These are phyloP conservation scores for Pyracantha coccinea DNA, from an alignment of 331 rosid genomes.

Conservation along the genomic window DNA sequence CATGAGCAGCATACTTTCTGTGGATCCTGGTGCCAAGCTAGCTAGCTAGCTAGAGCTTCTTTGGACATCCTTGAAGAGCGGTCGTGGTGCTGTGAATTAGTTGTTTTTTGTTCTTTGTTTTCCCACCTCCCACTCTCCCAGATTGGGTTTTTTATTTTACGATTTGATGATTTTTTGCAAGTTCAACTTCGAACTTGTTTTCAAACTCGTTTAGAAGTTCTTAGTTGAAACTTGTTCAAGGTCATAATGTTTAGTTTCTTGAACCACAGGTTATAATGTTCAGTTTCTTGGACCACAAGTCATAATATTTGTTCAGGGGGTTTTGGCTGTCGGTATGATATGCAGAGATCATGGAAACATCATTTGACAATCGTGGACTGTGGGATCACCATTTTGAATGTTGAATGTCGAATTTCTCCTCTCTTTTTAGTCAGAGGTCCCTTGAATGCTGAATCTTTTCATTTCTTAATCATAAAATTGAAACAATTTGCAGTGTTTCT, in stretches of 20 bases:
- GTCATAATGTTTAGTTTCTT: not conserved
- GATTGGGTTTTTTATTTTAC: too few relatives aligned
- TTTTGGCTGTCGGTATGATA: not conserved
- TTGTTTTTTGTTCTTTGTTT: too few relatives aligned
- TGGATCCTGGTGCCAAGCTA: not conserved
- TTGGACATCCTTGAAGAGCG: not conserved
- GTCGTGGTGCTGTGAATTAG: not conserved
- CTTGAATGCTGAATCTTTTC: not conserved
- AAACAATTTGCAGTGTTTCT: too few relatives aligned
- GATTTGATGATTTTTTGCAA: not conserved
- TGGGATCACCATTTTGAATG: not conserved
- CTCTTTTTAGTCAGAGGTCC: not conserved
- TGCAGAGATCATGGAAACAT: not conserved
- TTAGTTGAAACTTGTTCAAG: constrained; percentile 4
- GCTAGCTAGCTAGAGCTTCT: not conserved
- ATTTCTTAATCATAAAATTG: not conserved
- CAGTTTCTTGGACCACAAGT: not conserved
- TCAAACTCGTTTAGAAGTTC: not conserved
- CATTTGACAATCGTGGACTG: not conserved
- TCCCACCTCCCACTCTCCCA: too few relatives aligned
- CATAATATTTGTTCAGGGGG: not conserved
- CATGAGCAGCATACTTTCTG: not conserved
- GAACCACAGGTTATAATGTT: not conserved
- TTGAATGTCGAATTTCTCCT: not conserved
- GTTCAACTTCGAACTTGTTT: not conserved